These are phyloP conservation scores for Phaseolus lunatus DNA, from an alignment of 306 rosid genomes.

Conservation along the genomic window DNA sequence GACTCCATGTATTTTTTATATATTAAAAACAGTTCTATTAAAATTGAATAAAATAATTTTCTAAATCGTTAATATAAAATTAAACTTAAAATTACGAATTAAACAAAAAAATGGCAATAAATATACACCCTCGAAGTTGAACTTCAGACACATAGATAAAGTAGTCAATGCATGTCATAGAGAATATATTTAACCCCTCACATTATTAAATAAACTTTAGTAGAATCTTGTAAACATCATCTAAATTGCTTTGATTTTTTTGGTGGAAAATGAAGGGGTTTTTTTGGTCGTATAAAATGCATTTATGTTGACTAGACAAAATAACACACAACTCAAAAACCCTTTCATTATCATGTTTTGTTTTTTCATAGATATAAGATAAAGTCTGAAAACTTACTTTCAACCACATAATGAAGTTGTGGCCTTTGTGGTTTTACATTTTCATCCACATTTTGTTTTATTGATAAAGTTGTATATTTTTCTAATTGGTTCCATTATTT, in stretches of 20 bases:
- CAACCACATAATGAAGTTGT: neutral
- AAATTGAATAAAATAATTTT: too few species aligned
- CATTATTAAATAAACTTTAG: neutral
- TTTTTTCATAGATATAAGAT: neutral
- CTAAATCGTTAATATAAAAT: too few species aligned
- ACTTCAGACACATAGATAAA: neutral
- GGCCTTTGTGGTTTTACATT: neutral
- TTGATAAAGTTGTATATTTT: neutral
- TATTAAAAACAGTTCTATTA: too few species aligned
- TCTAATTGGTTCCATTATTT: slow-evolving; percentile 24
- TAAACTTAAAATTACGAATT: too few species aligned
- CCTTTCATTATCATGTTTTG: neutral
- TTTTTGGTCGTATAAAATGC: neutral
- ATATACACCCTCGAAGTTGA: neutral
- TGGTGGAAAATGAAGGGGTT: neutral
- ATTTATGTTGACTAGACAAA: neutral
- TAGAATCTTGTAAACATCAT: neutral
- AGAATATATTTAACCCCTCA: neutral
- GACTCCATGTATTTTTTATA: too few species aligned
- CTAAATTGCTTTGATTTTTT: neutral
- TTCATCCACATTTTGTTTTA: neutral
- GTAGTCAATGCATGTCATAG: neutral
- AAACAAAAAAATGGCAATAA: too few species aligned
- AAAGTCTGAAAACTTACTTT: neutral
- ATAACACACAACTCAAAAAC: neutral